phyloP scores from a whole-genome alignment of 176 grass and related monocot genomes.

The Oryza rufipogon region DNA sequence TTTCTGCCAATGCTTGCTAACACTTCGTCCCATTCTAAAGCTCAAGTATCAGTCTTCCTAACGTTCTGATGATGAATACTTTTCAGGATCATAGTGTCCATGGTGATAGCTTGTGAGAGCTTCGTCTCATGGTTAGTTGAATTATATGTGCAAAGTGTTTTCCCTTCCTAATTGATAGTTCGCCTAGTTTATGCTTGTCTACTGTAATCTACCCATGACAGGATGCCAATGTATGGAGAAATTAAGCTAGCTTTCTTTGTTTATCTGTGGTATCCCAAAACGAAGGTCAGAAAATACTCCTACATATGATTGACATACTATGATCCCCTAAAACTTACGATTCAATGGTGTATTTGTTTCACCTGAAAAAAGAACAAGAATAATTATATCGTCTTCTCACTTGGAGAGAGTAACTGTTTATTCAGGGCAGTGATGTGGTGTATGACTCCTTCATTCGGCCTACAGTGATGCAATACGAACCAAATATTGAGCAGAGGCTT shows the following conservation, averaged over 20 bases:
- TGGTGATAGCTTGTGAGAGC: conserved; percentile 55
- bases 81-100: conserved; percentile 69
- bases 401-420: conserved; percentile 19
- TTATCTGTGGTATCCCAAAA: conserved; percentile 78
- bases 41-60: background rate
- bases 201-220: conserved; percentile 17
- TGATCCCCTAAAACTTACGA: background rate
- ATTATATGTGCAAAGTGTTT: background rate
- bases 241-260: conserved; percentile 79
- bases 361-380: background rate
- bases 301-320: background rate
- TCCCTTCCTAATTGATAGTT: background rate
- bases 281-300: conserved; percentile 46
- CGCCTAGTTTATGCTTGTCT: background rate
- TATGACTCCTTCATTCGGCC: conserved; percentile 73
- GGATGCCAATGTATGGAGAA: conserved; percentile 86
- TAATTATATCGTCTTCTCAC: background rate
- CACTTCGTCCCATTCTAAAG: background rate
- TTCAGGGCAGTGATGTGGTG: conserved; percentile 68
- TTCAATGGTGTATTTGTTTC: background rate
- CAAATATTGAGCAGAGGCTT: conserved; percentile 74
- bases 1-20: background rate
- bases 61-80: conserved; percentile 12
- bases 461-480: conserved; percentile 75
- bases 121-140: conserved; percentile 62